A percentile compares a stretch with the other conserved stretches of the same genome.
Evolutionary conservation across 345 rosid species (phyloP).

Genomic region (Hirschfeldia incana): DNA sequence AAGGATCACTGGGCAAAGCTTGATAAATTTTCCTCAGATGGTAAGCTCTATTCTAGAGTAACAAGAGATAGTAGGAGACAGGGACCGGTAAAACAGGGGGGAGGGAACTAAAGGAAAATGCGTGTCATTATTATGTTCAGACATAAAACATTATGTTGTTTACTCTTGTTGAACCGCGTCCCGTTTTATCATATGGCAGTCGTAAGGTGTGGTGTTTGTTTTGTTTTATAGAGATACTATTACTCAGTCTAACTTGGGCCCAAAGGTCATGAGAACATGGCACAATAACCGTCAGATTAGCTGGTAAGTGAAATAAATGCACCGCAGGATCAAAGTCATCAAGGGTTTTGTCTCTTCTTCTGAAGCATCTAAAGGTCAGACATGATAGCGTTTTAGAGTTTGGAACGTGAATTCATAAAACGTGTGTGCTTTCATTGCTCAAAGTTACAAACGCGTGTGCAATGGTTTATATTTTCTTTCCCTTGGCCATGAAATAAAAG

Average conservation of each 20-base stretch:
- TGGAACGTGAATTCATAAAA: too few species aligned
- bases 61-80: too few species aligned
- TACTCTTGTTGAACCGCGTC: not conserved
- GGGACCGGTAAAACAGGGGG: too few species aligned
- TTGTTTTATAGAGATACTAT: not conserved
- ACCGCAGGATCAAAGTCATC: not conserved
- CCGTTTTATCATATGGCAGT: constrained; percentile 5
- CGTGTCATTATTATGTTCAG: too few species aligned
- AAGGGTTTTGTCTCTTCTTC: not conserved
- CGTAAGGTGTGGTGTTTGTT: not conserved
- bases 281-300: not conserved
- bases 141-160: not conserved
- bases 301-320: not conserved
- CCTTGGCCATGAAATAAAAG: too few species aligned
- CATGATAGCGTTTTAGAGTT: too few species aligned
- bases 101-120: too few species aligned
- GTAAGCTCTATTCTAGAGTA: not conserved
- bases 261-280: not conserved
- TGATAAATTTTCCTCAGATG: constrained; percentile 1
- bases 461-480: too few species aligned
- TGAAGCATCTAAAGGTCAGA: not conserved
- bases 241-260: not conserved
- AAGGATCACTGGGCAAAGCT: not conserved
- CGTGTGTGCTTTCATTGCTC: too few species aligned
- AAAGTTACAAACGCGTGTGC: too few species aligned